Base-by-base conservation (phyloP, 768 basidiomycete species). In the Lactarius sanguifluus region DNA sequence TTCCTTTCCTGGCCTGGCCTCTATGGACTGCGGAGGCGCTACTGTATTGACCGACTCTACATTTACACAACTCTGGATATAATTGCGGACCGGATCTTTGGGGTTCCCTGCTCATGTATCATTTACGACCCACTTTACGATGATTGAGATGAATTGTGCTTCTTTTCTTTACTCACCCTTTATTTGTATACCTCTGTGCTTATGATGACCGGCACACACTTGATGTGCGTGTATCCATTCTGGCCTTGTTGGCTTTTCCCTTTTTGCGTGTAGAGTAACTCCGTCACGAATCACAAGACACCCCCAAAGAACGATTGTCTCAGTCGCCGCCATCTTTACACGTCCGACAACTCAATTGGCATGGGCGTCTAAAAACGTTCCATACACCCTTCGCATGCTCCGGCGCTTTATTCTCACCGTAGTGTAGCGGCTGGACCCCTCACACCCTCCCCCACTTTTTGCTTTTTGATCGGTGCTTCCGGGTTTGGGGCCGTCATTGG, bases 141-240 rank as follows among this genome's bases (percentile, higher is more conserved):
- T 18, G 40, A 34, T 3, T 30, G 18, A 16, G 23, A 36, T 50
- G 23, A 18, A 7, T 15, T 9, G 18, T 23, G 50, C 50, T 52
- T 52, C 50, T 28, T 52, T 50, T 64, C 25, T 16, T n/a, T 30
- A 34, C 16, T n/a, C 10, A 23, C 30, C 40, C 41, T 20, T 45
- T 60, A 52, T 59, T 59, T 40, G 20, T 43, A 45, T 65, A 65
- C 32, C 59, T 34, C n/a, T 40, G 9, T 47, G 9, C 30, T 30
- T 54, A 15, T 56, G 57, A 58, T 58, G 36, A 58, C 57, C n/a
- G 32, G n/a, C n/a, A n/a, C 57, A 58, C 57, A 58, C 57, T 40
- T 40, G 57, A 58, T 55, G 59, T 65, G 64, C 50, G 50, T 60
- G 64, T 64, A 59, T 40, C 50, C 43, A 18, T 41, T 32, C n/a